Percentiles rank a stretch among this genome's conserved stretches.
These are phyloP conservation scores for Kluyveromyces starmeri DNA, from an alignment of 805 yeast species.

Conservation along the genomic window DNA sequence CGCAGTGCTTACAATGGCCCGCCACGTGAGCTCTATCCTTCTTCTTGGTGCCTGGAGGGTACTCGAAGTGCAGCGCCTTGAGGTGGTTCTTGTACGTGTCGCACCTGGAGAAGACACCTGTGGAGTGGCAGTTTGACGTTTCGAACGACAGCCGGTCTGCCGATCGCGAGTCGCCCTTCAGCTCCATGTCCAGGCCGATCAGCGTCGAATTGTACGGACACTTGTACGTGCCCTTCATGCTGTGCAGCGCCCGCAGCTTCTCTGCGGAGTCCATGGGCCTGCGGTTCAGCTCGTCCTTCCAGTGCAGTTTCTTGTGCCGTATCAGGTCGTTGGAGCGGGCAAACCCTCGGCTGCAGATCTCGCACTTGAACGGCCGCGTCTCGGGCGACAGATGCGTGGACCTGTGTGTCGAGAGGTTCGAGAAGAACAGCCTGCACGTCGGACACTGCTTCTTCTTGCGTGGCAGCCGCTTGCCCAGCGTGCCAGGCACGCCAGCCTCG, in stretches of 20 bases:
- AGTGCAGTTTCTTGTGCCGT: conserved; percentile 79
- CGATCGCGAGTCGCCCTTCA: conserved; percentile 18
- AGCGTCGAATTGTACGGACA: conserved; percentile 55
- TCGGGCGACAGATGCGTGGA: conserved; percentile 67
- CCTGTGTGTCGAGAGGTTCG: conserved; percentile 77
- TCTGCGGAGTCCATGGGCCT: conserved; percentile 8
- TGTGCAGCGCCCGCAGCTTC: conserved; percentile 23
- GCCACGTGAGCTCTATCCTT: conserved; percentile 56
- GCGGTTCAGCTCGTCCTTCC: conserved; percentile 44
- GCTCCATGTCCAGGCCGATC: conserved; percentile 24
- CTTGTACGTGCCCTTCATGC: conserved; percentile 41
- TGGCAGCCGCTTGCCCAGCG: conserved; percentile 24
- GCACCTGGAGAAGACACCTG: conserved; percentile 81
- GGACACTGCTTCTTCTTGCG: conserved; percentile 67
- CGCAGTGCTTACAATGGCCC: conserved; percentile 78
- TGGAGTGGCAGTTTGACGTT: conserved; percentile 52
- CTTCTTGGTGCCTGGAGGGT: conserved; percentile 81
- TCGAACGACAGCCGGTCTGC: conserved; percentile 17
- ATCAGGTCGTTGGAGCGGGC: conserved; percentile 80
- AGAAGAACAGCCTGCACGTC: conserved; percentile 56
- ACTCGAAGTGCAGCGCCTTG: conserved; percentile 80
- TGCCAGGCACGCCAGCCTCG: too few species aligned
- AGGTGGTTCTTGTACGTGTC: conserved; percentile 89
- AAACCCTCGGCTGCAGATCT: conserved; percentile 74
- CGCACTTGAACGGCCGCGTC: conserved; percentile 69